Base-by-base conservation (phyloP, 2,329 filamentous ascomycete species). In the Aspergillus proliferans region DNA sequence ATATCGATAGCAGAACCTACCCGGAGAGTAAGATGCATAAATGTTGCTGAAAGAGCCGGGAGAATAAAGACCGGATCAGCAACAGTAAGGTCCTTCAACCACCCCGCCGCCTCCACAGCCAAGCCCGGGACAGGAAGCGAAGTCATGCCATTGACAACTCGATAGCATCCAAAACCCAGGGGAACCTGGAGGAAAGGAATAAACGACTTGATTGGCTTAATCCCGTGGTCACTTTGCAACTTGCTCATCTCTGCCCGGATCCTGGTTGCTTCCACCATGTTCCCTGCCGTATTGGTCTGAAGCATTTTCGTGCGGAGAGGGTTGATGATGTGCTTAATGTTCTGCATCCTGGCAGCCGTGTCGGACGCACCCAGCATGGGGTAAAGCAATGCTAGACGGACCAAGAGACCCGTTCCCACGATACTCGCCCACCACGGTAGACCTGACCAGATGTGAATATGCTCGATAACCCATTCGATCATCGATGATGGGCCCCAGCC, bases 341-440 rank as follows among this genome's bases (percentile, higher is more conserved):
- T 73, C 47, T 81, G 75, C 67, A 88, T 74, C 52, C 78, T 80
- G 19, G 86, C 83, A 34, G 74, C 70, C 47, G 79, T 79, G 61
- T 88, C 82, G 40, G 83, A 78, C 14, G 82, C 79, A 33, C 70
- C 65, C 21, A 88, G 63, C 56, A 82, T 82, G 12, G 87, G 80
- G 52, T 85, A 82, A 60, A 92, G 75, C 56, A 93, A 75, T 43
- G 73, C 62, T 7, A 77, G 50, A 52, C 92, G 87, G 52, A 91
- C 71, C 6, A 82, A 50, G 1, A 90, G 30, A 30, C 86, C 84
- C 0, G 85, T 80, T 4, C 77, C 68, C 41, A 85, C 69, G 59
- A 96, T 86, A 51, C 87, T 82, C 1, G 75, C 83, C 77, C 87
- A 90, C 93, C 93, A 97, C 10, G 89, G 88, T 48, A 88, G 70